Conservation (phyloP, 2,329 filamentous ascomycete species). For the Colletotrichum sansevieriae region DNA sequence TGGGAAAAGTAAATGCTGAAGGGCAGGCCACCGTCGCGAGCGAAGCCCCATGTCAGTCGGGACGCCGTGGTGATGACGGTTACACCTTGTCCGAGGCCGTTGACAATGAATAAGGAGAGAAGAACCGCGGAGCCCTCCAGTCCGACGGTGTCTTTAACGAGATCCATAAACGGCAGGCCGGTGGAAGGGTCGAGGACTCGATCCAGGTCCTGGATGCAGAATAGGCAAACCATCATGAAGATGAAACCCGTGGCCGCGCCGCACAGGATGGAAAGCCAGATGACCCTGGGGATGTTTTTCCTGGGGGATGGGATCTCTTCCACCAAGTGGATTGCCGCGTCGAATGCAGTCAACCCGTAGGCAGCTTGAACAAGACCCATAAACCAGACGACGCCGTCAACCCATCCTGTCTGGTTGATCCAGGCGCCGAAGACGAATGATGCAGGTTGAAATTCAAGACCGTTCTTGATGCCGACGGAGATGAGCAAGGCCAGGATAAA, state of each 20-base stretch:
- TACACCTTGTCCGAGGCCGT: conserved; percentile 66
- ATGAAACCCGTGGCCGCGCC: conserved; percentile 62
- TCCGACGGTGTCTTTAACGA: conserved; percentile 56
- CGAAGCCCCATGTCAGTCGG: conserved; percentile 66
- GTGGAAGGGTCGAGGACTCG: conserved; percentile 54
- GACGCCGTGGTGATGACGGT: conserved; percentile 65
- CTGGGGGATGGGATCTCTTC: conserved; percentile 68
- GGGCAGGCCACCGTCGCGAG: conserved; percentile 62
- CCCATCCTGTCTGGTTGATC: conserved; percentile 66
- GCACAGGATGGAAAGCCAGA: conserved; percentile 65
- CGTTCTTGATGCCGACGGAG: conserved; percentile 59
- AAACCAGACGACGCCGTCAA: conserved; percentile 69
- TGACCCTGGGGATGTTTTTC: conserved; percentile 63
- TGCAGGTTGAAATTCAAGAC: conserved; percentile 61
- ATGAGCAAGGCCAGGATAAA: conserved; percentile 65
- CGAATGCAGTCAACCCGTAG: conserved; percentile 69
- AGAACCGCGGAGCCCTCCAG: conserved; percentile 59
- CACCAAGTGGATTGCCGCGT: conserved; percentile 70
- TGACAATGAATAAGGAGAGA: conserved; percentile 67
- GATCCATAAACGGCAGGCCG: conserved; percentile 63
- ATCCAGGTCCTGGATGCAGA: conserved; percentile 62
- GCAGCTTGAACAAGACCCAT: conserved; percentile 68
- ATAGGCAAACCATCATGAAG: conserved; percentile 66
- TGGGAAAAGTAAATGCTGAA: conserved; percentile 59
- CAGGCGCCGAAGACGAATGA: conserved; percentile 66